Evolutionary conservation across 176 grass and related monocot species (phyloP), one percentile per base, ranked within the genome.

Genomic region (Juncus inflexus): DNA sequence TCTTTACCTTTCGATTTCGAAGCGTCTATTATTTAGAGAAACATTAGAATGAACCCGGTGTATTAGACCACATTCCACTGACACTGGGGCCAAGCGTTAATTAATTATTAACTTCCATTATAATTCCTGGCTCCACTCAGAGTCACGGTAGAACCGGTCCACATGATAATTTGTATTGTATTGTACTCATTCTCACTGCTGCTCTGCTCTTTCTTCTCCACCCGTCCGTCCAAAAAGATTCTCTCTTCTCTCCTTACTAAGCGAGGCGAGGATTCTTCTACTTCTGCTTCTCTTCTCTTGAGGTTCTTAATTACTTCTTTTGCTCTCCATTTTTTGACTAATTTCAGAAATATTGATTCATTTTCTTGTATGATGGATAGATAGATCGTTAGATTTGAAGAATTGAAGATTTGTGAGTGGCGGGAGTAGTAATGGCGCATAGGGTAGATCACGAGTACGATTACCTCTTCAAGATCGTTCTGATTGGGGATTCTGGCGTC

Each of bases 391-490:
- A 61, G 28, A 61, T 36, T 19, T 61, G 2, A 6, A 19, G 15
- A 42, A 52, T 49, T 35, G 36, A 70, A 55, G 71, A 55, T 43
- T 42, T 47, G 12, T 8, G 40, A 65, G 14, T 47, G 42, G 65
- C 78, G 78, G 74, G 66, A 60, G 37, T 37, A 64, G 12, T 8
- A 75, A 64, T 64, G 61, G 59, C 43, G 87, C 79, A 56, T 47
- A 74, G 88, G n/a, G 80, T 86, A 49, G 84, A 80, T 83, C 83
- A 91, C 68, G 88, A 91, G 74, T 91, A 91, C 55, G 85, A 84
- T 9, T 91, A 91, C 59, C 80, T 91, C 19, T 91, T 91, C 80
- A 91, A 91, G 88, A 86, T 91, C 83, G 88, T 91, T 55, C 84
- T 91, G 69, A 91, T 91, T 72, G 88, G 88, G 37, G 88, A 90